phyloP scores from a whole-genome alignment of 108 stramenopile species.

The Ochromonas danica region DNA sequence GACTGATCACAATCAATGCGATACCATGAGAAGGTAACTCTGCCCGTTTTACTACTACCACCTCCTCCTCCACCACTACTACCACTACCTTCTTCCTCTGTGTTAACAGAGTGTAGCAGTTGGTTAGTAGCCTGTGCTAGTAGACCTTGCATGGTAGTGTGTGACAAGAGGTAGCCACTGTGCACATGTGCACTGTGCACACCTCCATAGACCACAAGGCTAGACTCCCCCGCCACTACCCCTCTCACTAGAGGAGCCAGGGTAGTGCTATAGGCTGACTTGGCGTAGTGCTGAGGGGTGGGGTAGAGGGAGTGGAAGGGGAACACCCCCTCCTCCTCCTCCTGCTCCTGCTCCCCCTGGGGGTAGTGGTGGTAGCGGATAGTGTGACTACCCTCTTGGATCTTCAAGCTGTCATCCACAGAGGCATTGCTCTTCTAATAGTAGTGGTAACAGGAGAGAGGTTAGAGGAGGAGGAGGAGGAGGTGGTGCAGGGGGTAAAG shows the following conservation, averaged over 20 bases:
- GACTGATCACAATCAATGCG: constrained; percentile 1
- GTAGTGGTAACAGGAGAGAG: too few species aligned
- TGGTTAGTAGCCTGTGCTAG: background rate
- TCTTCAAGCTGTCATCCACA: too few species aligned
- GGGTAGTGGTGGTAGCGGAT: background rate
- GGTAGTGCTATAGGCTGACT: background rate
- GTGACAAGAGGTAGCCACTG: background rate
- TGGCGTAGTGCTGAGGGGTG: background rate
- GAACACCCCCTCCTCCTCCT: too few species aligned
- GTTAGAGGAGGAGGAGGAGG: too few species aligned
- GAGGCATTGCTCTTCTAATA: too few species aligned
- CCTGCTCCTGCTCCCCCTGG: background rate
- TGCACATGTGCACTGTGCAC: background rate
- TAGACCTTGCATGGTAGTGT: constrained; percentile 13
- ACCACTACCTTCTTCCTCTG: background rate
- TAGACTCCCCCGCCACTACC: background rate
- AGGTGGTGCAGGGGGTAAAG: too few species aligned
- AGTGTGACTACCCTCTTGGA: too few species aligned
- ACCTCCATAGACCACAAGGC: background rate
- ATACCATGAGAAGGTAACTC: constrained; percentile 32
- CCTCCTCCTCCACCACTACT: background rate
- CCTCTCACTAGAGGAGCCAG: background rate
- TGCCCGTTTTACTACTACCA: background rate
- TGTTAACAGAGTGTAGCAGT: constrained; percentile 19
- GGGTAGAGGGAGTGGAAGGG: background rate